phyloP scores from a whole-genome alignment of 805 yeast genomes.

The Wickerhamomyces sydowiorum region DNA sequence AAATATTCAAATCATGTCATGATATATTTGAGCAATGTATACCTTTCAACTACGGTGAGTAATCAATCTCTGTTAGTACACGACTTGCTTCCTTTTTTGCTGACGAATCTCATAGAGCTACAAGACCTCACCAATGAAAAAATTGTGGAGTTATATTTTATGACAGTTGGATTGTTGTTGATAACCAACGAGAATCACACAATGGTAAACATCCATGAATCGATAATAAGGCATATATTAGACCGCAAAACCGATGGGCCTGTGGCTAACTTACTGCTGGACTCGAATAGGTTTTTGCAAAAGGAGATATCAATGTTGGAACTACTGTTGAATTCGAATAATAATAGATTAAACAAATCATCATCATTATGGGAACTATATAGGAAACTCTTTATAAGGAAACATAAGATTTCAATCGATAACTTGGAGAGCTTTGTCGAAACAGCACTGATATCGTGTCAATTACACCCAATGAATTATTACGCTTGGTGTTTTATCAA shows the following conservation, averaged over 20 bases:
- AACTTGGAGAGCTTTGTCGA: constrained; percentile 7
- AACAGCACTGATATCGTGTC: constrained; percentile 23
- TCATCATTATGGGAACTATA: constrained; percentile 32
- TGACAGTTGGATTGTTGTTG: constrained; percentile 28
- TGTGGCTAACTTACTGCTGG: background rate
- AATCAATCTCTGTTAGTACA: background rate
- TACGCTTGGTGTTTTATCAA: constrained; percentile 34
- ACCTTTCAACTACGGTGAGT: background rate
- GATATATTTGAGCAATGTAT: constrained; percentile 9
- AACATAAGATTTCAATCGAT: background rate
- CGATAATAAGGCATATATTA: constrained; percentile 15
- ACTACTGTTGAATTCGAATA: constrained; percentile 26
- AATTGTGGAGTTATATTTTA: constrained; percentile 13
- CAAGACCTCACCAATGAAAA: constrained; percentile 4
- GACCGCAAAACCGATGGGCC: background rate
- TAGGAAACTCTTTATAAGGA: constrained; percentile 22
- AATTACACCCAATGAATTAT: constrained; percentile 30
- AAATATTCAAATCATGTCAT: constrained; percentile 28
- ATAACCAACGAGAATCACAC: constrained; percentile 32
- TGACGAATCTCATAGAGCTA: too few species aligned
- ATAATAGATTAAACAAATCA: constrained; percentile 31
- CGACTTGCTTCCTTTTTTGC: background rate
- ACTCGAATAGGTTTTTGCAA: constrained; percentile 7
- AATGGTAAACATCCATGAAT: constrained; percentile 25
- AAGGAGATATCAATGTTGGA: constrained; percentile 16